Conservation (phyloP, 75 land plant species). For the Cryptomeria japonica region DNA sequence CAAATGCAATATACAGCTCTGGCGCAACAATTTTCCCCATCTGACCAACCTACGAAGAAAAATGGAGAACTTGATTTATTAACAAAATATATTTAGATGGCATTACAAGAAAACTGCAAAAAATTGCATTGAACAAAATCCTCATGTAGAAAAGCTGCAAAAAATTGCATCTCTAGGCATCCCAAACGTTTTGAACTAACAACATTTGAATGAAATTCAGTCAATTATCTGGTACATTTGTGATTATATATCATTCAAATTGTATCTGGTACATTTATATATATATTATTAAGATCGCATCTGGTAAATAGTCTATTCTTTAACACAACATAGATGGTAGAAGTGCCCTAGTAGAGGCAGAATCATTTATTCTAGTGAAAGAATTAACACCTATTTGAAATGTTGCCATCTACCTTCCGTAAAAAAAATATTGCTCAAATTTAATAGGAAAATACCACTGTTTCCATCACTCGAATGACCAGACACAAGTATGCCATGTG, state of each 20-base stretch:
- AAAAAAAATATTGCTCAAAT: not conserved
- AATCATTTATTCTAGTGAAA: not conserved
- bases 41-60: constrained; percentile 77
- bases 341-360: not conserved
- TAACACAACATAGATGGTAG: not conserved
- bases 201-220: not conserved
- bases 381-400: not conserved
- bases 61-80: not conserved
- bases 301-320: not conserved
- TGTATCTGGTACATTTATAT: not conserved
- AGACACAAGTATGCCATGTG: not conserved
- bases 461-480: not conserved
- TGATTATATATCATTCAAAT: not conserved
- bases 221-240: not conserved
- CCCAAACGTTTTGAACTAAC: not conserved
- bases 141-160: not conserved
- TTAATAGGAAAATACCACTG: not conserved
- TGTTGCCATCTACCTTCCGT: not conserved
- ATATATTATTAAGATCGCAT: not conserved
- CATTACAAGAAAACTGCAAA: not conserved
- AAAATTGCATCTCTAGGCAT: not conserved
- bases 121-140: constrained; percentile 6
- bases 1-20: constrained; percentile 90
- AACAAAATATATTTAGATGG: not conserved
- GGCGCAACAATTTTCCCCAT: constrained; percentile 98